phyloP scores from a whole-genome alignment of 345 rosid genomes.

The Turnera subulata region DNA sequence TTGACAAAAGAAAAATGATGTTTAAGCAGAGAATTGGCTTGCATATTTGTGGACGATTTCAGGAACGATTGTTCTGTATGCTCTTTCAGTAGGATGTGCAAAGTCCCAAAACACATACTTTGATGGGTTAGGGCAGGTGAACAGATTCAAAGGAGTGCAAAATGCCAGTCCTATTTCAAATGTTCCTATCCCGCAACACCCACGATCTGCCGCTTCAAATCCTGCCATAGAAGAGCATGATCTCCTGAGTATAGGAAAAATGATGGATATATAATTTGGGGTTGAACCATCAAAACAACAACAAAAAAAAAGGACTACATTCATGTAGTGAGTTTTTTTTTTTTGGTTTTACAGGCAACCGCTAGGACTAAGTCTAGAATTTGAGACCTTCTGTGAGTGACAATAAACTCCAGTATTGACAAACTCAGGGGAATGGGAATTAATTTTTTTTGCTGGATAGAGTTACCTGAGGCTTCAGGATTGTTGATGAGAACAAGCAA shows the following conservation, averaged over 20 bases:
- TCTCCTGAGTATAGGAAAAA: too few species aligned
- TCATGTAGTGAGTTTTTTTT: too few species aligned
- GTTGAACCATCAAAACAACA: too few species aligned
- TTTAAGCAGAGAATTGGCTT: neutral
- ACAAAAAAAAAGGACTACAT: too few species aligned
- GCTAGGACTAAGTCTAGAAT: too few species aligned
- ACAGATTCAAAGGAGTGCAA: conserved; percentile 13
- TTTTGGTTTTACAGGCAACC: too few species aligned
- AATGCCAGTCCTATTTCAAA: conserved; percentile 8
- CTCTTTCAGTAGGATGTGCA: conserved; percentile 40
- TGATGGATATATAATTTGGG: too few species aligned
- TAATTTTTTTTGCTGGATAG: too few species aligned
- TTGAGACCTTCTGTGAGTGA: too few species aligned
- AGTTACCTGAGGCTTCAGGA: conserved; percentile 39
- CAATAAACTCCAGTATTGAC: too few species aligned
- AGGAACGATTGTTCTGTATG: conserved; percentile 2
- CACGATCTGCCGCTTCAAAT: conserved; percentile 13
- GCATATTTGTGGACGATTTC: neutral
- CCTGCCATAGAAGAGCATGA: conserved; percentile 4
- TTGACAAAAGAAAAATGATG: too few species aligned
- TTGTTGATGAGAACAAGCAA: conserved; percentile 36
- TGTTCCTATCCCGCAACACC: conserved; percentile 23
- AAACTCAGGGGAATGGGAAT: neutral
- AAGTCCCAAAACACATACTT: conserved; percentile 28
- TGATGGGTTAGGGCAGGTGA: conserved; percentile 12